Conservation (phyloP, 2,329 filamentous ascomycete species). For the Neofusicoccum sp. region DNA sequence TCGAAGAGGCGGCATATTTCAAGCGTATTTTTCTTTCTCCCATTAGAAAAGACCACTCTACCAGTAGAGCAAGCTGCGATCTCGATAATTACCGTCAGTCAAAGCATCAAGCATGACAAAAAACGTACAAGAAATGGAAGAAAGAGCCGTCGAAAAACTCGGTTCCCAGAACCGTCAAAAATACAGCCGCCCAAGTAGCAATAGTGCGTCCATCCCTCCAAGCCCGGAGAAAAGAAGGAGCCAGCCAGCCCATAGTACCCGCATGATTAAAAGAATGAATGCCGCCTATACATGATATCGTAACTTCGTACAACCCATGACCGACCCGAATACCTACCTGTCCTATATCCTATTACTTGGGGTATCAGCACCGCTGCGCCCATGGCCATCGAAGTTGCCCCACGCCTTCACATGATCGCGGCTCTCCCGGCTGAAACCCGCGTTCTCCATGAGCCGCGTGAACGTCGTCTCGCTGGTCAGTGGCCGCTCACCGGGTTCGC, state of each 20-base stretch:
- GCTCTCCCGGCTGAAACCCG: slow-evolving; percentile 33
- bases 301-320: slow-evolving; percentile 12
- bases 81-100: slow-evolving; percentile 7
- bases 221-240: background rate
- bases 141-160: background rate
- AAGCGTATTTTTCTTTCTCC: background rate
- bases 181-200: background rate
- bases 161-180: slow-evolving; percentile 7
- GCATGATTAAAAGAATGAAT: slow-evolving; percentile 19
- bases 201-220: background rate
- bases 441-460: slow-evolving; percentile 46
- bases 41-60: slow-evolving; percentile 17
- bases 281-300: slow-evolving; percentile 13
- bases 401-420: slow-evolving; percentile 13
- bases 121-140: slow-evolving; percentile 5
- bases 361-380: background rate
- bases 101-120: slow-evolving; percentile 15
- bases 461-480: slow-evolving; percentile 44
- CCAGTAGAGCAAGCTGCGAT: slow-evolving; percentile 5
- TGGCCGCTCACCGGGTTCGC: slow-evolving; percentile 24
- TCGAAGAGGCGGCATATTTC: background rate
- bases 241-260: background rate
- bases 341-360: slow-evolving; percentile 16
- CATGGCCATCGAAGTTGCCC: background rate
- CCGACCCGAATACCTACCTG: background rate